These are phyloP conservation scores for Artomyces pyxidatus DNA, from an alignment of 768 basidiomycete genomes.

Conservation along the genomic window DNA sequence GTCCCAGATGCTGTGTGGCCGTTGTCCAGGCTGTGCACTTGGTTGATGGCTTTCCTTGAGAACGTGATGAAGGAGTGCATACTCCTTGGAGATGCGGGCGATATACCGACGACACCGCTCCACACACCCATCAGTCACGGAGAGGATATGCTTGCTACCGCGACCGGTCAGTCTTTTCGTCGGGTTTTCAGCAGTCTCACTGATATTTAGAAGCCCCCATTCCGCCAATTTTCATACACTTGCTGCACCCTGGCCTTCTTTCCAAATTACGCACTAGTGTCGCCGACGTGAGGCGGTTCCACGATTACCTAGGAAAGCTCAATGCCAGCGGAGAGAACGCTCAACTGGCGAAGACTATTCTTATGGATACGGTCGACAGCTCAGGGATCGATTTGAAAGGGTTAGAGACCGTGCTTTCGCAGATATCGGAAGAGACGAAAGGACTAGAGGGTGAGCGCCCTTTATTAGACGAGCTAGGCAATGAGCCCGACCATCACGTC, in stretches of 20 bases:
- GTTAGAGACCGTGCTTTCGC: constrained; percentile 40
- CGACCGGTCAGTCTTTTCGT: no score
- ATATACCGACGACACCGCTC: constrained; percentile 1
- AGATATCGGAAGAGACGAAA: constrained; percentile 25
- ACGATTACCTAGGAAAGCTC: constrained; percentile 41
- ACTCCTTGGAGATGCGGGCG: constrained; percentile 22
- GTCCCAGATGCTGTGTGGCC: constrained; percentile 64
- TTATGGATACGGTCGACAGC: constrained; percentile 54
- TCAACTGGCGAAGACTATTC: constrained; percentile 52
- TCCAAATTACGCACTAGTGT: constrained; percentile 41
- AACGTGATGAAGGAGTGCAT: constrained; percentile 49
- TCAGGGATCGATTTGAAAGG: constrained; percentile 56
- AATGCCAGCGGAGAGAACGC: constrained; percentile 53
- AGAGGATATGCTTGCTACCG: no score
- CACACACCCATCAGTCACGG: background rate
- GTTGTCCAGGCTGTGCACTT: constrained; percentile 51
- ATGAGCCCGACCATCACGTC: no score
- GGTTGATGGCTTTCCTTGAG: constrained; percentile 56
- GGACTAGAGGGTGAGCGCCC: constrained; percentile 18
- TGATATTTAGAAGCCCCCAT: no score
- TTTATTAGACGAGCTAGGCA: background rate
- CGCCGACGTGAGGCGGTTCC: constrained; percentile 51
- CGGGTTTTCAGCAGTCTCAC: background rate
- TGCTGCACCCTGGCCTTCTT: constrained; percentile 57
- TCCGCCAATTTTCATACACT: constrained; percentile 44